Percentiles rank a stretch among this genome's conserved stretches.
Conservation (phyloP, 2,329 filamentous ascomycete species). For the Coniochaeta ligniaria region DNA sequence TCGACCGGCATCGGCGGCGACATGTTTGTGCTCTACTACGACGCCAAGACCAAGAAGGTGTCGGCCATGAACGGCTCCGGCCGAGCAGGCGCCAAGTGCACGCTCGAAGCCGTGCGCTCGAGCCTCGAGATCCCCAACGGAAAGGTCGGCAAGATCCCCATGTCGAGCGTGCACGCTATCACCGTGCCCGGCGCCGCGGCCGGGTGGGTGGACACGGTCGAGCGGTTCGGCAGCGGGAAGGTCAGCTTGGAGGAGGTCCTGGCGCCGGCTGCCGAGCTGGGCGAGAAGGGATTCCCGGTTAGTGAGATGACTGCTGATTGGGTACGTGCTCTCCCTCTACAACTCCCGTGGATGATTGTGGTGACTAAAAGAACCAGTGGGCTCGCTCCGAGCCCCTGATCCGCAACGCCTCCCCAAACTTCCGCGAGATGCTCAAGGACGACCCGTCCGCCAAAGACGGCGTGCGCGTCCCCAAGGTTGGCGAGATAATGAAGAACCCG, state of each 20-base stretch:
- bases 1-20: conserved; percentile 95
- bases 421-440: conserved; percentile 76
- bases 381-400: conserved; percentile 53
- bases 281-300: conserved; percentile 84
- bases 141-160: conserved; percentile 56
- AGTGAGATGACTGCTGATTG: conserved; percentile 66
- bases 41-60: conserved; percentile 74
- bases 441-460: conserved; percentile 63
- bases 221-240: conserved; percentile 84
- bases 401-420: conserved; percentile 74
- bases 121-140: conserved; percentile 60
- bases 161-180: conserved; percentile 69
- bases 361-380: conserved; percentile 54
- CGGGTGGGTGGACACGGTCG: conserved; percentile 86
- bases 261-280: conserved; percentile 74
- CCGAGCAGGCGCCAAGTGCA: conserved; percentile 63
- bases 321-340: conserved; percentile 38
- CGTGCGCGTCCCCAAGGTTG: conserved; percentile 65
- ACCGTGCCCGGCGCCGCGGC: conserved; percentile 87
- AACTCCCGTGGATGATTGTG: too few species aligned
- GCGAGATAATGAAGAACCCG: conserved; percentile 86
- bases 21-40: conserved; percentile 92
- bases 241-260: conserved; percentile 71
- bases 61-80: conserved; percentile 89
- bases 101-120: conserved; percentile 61